Conservation (phyloP, 1,139 yeast species). For the Kazachstania sp. region DNA sequence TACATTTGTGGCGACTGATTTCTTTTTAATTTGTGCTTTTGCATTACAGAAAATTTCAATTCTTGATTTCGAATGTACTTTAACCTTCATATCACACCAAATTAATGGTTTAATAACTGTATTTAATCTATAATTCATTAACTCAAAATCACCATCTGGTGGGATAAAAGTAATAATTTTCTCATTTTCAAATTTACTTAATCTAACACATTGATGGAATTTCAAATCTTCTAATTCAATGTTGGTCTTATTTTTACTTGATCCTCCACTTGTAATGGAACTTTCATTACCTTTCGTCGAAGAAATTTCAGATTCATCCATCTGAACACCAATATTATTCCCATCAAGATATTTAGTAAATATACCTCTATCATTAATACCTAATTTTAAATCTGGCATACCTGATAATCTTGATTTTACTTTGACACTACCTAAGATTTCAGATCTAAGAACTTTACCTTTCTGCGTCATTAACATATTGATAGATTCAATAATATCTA, state of each 20-base stretch:
- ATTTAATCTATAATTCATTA: constrained; percentile 77
- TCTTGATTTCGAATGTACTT: constrained; percentile 79
- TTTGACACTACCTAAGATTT: constrained; percentile 80
- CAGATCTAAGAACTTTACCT: constrained; percentile 87
- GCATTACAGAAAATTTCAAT: constrained; percentile 78
- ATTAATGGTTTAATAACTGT: constrained; percentile 90
- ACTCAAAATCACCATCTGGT: constrained; percentile 87
- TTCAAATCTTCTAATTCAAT: constrained; percentile 89
- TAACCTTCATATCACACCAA: constrained; percentile 71
- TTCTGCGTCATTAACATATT: constrained; percentile 81
- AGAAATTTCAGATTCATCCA: constrained; percentile 11
- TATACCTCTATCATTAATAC: constrained; percentile 83
- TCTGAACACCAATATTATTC: constrained; percentile 24
- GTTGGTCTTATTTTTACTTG: constrained; percentile 17
- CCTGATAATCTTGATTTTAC: constrained; percentile 88
- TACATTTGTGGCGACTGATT: constrained; percentile 88
- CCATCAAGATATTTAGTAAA: constrained; percentile 35
- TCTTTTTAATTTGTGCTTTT: constrained; percentile 85
- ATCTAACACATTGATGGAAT: constrained; percentile 85
- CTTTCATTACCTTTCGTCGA: constrained; percentile 11
- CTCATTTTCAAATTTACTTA: constrained; percentile 77
- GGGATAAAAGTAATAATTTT: constrained; percentile 81
- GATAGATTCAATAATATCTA: constrained; percentile 89
- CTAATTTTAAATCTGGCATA: constrained; percentile 93
- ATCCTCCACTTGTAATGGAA: constrained; percentile 12